Evolutionary conservation across 805 yeast genomes (phyloP), one percentile per base, ranked within the genome.

Genomic region (Pichia ethanolica): DNA sequence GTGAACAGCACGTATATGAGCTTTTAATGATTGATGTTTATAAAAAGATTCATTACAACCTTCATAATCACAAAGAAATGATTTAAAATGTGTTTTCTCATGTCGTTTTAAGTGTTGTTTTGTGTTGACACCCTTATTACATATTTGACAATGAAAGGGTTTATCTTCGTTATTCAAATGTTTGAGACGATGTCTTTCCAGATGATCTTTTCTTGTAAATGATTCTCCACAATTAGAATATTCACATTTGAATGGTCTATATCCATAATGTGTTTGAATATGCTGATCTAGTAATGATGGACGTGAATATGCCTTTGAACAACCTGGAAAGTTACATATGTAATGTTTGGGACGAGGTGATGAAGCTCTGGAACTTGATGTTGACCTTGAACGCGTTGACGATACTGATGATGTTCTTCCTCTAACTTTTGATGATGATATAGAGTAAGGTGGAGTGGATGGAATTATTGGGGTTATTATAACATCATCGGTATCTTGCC

Each of bases 251-350:
- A 77, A 89, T 0, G 96, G 96, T 51, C 95, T 74, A 54, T 86
- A 91, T 54, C 80, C 78, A 5, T 89, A 79, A 64, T 89, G 97
- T 1, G 89, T 73, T 56, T 89, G 73, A 63, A 74, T 68, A 65
- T 89, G 99, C 59, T 88, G 96, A 35, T 83, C 86, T 45, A 93
- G 70, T 10, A 89, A 71, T 1, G 95, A 82, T 0, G 97, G 97
- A 44, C 91, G 73, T 6, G 85, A 70, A 59, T 89, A 91, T 1
- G 86, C 76, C 63, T 89, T 91, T 33, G 68, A 76, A 60, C 98
- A 93, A 3, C 77, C 83, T 6, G 71, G 75, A 51, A 71, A 75
- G 20, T 73, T 76, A 64, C 98, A 91, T 11, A 64, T 59, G 60
- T 84, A 83, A 27, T 65, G 71, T 59, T 87, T 89, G 0, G 78